Conservation (phyloP, 306 rosid species). For the Quercus wislizeni region DNA sequence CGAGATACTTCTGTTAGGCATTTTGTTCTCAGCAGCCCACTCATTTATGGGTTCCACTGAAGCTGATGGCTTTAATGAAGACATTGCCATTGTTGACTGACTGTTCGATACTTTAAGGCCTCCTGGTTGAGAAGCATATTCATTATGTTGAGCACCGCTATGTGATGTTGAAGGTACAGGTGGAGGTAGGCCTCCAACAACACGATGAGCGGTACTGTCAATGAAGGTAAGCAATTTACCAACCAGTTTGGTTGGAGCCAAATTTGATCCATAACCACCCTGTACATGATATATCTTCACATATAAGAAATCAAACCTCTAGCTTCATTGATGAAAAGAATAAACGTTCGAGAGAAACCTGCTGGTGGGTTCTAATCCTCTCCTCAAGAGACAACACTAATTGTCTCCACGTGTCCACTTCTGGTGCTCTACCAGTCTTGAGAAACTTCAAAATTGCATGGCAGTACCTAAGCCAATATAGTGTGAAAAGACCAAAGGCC, state of each 20-base stretch:
- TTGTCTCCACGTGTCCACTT: conserved; percentile 81
- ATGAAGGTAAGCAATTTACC: conserved; percentile 79
- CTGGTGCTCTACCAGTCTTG: conserved; percentile 85
- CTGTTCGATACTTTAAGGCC: conserved; percentile 59
- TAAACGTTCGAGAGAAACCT: conserved; percentile 37
- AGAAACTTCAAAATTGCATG: conserved; percentile 74
- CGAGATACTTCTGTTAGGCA: conserved; percentile 80
- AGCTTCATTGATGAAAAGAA: conserved; percentile 1
- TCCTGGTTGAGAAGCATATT: conserved; percentile 45
- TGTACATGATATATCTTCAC: conserved; percentile 32
- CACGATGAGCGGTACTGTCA: conserved; percentile 90
- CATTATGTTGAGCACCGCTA: conserved; percentile 50
- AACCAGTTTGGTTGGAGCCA: conserved; percentile 73
- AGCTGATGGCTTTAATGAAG: conserved; percentile 78
- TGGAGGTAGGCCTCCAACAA: conserved; percentile 92
- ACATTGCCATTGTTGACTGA: conserved; percentile 85
- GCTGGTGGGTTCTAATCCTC: conserved; percentile 83
- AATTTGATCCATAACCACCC: conserved; percentile 83
- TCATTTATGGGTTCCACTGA: conserved; percentile 76
- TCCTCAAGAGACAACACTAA: conserved; percentile 78
- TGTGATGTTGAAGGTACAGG: conserved; percentile 66
- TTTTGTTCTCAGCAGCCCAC: conserved; percentile 56
- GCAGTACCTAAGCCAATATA: conserved; percentile 60
- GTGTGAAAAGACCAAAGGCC: conserved; percentile 13
- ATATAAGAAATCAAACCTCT: background rate